phyloP scores from a whole-genome alignment of 495 filamentous ascomycete species.

The Echria macrotheca region DNA sequence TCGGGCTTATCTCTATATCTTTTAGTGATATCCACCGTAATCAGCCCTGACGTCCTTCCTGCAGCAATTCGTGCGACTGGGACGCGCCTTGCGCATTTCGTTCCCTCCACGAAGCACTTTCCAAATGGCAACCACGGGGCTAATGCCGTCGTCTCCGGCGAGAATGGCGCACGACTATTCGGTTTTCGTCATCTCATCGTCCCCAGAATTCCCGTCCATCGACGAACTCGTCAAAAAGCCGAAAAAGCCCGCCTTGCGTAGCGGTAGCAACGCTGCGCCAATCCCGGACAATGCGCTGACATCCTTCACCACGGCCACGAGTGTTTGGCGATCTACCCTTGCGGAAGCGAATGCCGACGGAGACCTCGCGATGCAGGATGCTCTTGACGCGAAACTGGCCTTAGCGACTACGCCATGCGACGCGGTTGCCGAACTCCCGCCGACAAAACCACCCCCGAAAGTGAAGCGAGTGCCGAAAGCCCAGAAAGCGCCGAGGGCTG shows the following conservation, averaged over 20 bases:
- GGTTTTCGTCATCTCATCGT: constrained; percentile 39
- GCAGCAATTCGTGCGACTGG: constrained; percentile 4
- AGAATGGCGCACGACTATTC: constrained; percentile 20
- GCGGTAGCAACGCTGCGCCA: constrained; percentile 28
- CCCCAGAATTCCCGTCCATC: constrained; percentile 41
- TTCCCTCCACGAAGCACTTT: constrained; percentile 11
- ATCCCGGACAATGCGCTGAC: constrained; percentile 28
- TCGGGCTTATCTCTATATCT: constrained; percentile 4
- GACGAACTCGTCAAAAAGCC: constrained; percentile 32
- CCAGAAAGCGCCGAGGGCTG: background rate
- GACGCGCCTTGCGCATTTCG: constrained; percentile 39
- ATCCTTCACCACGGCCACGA: constrained; percentile 40
- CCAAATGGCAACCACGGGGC: constrained; percentile 33
- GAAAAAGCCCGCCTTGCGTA: constrained; percentile 25
- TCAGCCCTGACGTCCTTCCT: background rate
- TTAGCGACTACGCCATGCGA: background rate
- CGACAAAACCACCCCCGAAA: background rate
- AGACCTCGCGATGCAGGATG: background rate
- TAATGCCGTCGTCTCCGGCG: constrained; percentile 35
- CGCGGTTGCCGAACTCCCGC: background rate
- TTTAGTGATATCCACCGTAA: no score
- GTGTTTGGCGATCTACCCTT: constrained; percentile 21
- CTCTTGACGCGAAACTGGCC: no score
- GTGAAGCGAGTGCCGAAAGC: background rate
- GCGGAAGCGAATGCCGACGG: constrained; percentile 1